Evolutionary conservation across 2,329 filamentous ascomycete genomes (phyloP).

Genomic region (Diaporthe destruens): DNA sequence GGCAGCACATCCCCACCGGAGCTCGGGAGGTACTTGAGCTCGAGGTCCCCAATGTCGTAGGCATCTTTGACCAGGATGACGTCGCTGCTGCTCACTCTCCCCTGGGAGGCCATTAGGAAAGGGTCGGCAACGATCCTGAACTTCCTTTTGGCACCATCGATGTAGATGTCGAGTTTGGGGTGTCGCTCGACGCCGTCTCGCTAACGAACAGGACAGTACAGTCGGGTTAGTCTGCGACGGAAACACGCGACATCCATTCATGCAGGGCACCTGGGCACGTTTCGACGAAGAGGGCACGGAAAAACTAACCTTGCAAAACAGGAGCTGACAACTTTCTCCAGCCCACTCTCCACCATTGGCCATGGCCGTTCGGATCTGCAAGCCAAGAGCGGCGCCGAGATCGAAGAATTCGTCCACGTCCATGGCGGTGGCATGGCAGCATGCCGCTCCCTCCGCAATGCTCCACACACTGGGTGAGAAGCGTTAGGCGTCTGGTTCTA

Average conservation of each 20-base stretch:
- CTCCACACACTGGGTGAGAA: background rate
- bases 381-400: constrained; percentile 1
- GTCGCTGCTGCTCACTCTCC: background rate
- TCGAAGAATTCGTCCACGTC: constrained; percentile 26
- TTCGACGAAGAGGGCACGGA: background rate
- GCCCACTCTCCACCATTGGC: background rate
- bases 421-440: constrained; percentile 15
- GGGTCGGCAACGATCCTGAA: constrained; percentile 21
- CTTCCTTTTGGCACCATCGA: background rate
- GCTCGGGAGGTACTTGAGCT: background rate
- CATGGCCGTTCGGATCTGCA: background rate
- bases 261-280: background rate
- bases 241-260: background rate
- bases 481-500: background rate
- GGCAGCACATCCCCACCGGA: background rate
- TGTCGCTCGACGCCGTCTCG: background rate
- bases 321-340: background rate
- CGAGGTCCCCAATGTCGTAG: constrained; percentile 9
- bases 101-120: background rate
- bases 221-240: background rate
- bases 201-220: background rate
- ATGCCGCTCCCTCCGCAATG: constrained; percentile 12
- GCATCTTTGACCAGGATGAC: background rate
- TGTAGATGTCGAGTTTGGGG: background rate
- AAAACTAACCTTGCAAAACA: constrained; percentile 6